These are phyloP conservation scores for Luzula sylvatica DNA, from an alignment of 176 grass and related monocot genomes.

Conservation along the genomic window DNA sequence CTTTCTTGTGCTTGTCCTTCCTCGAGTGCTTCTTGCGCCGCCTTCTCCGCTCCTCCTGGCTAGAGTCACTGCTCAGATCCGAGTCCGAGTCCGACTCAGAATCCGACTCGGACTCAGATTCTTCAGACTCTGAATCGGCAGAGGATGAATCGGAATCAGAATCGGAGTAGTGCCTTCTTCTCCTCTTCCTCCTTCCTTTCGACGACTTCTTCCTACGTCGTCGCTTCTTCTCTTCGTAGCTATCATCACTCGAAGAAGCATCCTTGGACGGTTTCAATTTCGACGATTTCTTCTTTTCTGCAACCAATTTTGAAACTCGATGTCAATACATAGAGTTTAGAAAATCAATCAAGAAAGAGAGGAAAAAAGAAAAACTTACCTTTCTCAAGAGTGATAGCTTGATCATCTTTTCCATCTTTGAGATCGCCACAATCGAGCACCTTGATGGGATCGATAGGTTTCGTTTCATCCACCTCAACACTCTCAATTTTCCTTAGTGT, in stretches of 20 bases:
- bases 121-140: conserved; percentile 39
- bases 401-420: conserved; percentile 27
- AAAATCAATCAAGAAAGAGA: background rate
- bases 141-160: conserved; percentile 80
- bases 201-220: conserved; percentile 59
- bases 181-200: conserved; percentile 73
- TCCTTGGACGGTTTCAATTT: conserved; percentile 58
- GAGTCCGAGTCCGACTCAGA: conserved; percentile 72
- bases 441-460: conserved; percentile 57
- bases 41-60: conserved; percentile 68
- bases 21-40: conserved; percentile 50
- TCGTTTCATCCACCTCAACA: conserved; percentile 49
- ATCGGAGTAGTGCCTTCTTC: conserved; percentile 54
- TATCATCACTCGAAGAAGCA: conserved; percentile 40
- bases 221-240: conserved; percentile 39
- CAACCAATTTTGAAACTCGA: conserved; percentile 1
- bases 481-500: conserved; percentile 77
- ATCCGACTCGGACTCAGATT: conserved; percentile 60
- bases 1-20: conserved; percentile 59
- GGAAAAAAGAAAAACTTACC: conserved; percentile 23
- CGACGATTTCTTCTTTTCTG: conserved; percentile 56
- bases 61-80: conserved; percentile 86
- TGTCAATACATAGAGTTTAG: background rate
- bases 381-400: conserved; percentile 22
- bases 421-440: conserved; percentile 83